phyloP scores from a whole-genome alignment of 129 eudicot species.

The Lonicera japonica region DNA sequence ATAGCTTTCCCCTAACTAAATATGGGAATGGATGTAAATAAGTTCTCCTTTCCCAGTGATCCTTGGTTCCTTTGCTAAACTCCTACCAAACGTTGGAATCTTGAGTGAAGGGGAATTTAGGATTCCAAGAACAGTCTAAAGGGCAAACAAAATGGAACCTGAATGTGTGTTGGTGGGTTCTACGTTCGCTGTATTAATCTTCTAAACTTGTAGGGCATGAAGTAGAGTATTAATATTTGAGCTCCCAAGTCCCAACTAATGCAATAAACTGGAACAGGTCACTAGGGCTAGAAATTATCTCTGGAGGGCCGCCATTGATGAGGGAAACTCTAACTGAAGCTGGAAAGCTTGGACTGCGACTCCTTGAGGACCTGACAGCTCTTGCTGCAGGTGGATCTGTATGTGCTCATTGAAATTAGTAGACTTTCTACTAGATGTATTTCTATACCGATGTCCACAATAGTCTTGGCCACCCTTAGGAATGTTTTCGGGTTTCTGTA shows the following conservation, averaged over 20 bases:
- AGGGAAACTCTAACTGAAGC: constrained; percentile 67
- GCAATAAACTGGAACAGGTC: constrained; percentile 38
- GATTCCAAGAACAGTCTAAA: too few relatives aligned
- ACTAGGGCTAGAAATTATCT: constrained; percentile 44
- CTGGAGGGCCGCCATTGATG: constrained; percentile 48
- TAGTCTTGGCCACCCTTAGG: constrained; percentile 1
- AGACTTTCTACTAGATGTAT: neutral
- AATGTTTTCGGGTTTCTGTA: constrained; percentile 1
- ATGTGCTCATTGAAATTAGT: constrained; percentile 57
- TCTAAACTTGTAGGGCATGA: constrained; percentile 4
- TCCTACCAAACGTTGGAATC: too few relatives aligned
- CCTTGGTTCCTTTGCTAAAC: too few relatives aligned
- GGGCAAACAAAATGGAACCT: too few relatives aligned
- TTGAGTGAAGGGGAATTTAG: too few relatives aligned
- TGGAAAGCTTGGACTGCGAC: constrained; percentile 82
- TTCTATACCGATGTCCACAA: neutral
- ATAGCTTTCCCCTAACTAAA: too few relatives aligned
- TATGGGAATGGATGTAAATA: too few relatives aligned
- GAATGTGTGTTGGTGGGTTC: neutral
- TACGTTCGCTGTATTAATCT: neutral
- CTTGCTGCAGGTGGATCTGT: constrained; percentile 99
- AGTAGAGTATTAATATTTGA: neutral
- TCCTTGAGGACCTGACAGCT: constrained; percentile 99
- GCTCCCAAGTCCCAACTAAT: neutral
- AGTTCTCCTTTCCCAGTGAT: too few relatives aligned